Evolutionary conservation across 208 protist species (phyloP).

Genomic region (Leishmania arabica): DNA sequence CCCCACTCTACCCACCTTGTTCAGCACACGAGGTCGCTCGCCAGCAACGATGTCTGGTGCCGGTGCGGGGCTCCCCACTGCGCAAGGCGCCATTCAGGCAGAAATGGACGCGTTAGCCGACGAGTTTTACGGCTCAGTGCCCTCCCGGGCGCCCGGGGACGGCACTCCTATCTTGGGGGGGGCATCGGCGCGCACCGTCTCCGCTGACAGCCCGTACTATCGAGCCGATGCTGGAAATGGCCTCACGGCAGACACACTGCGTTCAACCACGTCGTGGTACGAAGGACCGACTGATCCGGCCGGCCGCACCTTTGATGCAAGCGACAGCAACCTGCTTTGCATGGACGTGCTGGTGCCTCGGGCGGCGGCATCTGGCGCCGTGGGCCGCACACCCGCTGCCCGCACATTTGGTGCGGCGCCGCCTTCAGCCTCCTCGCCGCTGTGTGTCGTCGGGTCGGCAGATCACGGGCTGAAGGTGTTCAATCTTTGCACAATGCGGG

Average conservation of each 20-base stretch:
- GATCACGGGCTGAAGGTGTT: constrained; percentile 90
- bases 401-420: neutral
- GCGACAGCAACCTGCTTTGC: constrained; percentile 85
- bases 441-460: constrained; percentile 79
- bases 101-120: constrained; percentile 64
- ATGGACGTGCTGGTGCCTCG: constrained; percentile 70
- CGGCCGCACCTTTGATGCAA: constrained; percentile 75
- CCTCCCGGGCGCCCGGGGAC: constrained; percentile 24
- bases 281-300: constrained; percentile 46
- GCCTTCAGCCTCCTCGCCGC: neutral
- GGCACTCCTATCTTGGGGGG: neutral
- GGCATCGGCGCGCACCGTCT: neutral
- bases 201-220: constrained; percentile 1
- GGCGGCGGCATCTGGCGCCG: neutral
- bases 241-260: constrained; percentile 21
- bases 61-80: neutral
- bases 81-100: constrained; percentile 49
- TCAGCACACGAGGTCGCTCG: neutral
- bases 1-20: neutral
- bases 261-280: constrained; percentile 37
- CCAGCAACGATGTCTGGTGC: neutral
- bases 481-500: constrained; percentile 52
- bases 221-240: neutral
- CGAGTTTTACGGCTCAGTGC: constrained; percentile 51
- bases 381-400: neutral